These are phyloP conservation scores for Musa acuminata DNA, from an alignment of 176 grass and related monocot genomes.

Conservation along the genomic window DNA sequence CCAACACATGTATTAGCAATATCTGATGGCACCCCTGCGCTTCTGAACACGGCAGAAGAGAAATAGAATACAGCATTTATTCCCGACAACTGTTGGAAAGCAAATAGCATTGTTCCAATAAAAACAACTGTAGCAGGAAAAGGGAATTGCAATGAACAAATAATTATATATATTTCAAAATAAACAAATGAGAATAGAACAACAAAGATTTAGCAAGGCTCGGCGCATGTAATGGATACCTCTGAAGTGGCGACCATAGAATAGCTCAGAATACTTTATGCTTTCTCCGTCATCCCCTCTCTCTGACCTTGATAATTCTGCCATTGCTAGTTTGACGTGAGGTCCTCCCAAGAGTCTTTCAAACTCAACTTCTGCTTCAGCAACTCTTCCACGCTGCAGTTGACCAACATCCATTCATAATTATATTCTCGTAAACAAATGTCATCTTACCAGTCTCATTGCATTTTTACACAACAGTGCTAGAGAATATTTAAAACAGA, in stretches of 20 bases:
- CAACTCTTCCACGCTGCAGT: conserved; percentile 68
- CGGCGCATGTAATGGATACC: conserved; percentile 21
- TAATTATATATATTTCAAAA: not conserved
- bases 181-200: not conserved
- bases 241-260: conserved; percentile 78
- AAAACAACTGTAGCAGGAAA: conserved; percentile 99
- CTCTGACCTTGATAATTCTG: conserved; percentile 76
- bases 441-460: too few species aligned
- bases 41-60: conserved; percentile 95
- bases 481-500: not conserved
- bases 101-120: conserved; percentile 97
- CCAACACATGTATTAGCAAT: conserved; percentile 87
- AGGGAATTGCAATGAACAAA: conserved; percentile 71
- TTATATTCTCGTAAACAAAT: not conserved
- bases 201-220: not conserved
- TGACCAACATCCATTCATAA: not conserved
- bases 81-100: conserved; percentile 99
- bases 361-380: conserved; percentile 79
- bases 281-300: conserved; percentile 73
- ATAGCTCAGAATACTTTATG: conserved; percentile 83
- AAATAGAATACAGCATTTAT: conserved; percentile 99
- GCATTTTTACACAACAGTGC: not conserved
- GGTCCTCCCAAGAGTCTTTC: conserved; percentile 78
- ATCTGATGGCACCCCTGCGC: conserved; percentile 79
- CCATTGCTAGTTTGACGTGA: conserved; percentile 81